Evolutionary conservation across 2,329 filamentous ascomycete genomes (phyloP).

Genomic region (Venturia oleaginea): DNA sequence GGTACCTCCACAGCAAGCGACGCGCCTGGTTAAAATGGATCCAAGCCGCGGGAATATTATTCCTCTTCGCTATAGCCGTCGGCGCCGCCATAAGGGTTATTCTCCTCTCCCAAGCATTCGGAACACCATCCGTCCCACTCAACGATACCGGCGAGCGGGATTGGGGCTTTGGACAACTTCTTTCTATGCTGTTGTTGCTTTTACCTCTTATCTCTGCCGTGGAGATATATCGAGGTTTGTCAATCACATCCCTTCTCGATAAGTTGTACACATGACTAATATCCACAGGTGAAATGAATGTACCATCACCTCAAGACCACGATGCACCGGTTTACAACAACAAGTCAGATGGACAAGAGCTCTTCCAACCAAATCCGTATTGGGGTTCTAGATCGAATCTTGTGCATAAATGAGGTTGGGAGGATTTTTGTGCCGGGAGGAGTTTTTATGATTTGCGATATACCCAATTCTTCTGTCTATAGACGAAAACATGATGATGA

Average conservation of each 20-base stretch:
- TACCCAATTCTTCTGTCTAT: background rate
- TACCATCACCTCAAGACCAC: slow-evolving; percentile 25
- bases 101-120: slow-evolving; percentile 52
- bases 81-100: slow-evolving; percentile 51
- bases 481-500: background rate
- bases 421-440: background rate
- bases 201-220: slow-evolving; percentile 51
- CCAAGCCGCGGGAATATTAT: slow-evolving; percentile 44
- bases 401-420: background rate
- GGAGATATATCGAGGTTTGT: slow-evolving; percentile 49
- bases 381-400: slow-evolving; percentile 22
- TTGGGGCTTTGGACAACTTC: slow-evolving; percentile 56
- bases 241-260: slow-evolving; percentile 15
- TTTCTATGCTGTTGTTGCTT: slow-evolving; percentile 51
- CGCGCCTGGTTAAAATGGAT: slow-evolving; percentile 47
- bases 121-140: slow-evolving; percentile 41
- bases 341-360: slow-evolving; percentile 19
- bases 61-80: slow-evolving; percentile 45
- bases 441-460: background rate
- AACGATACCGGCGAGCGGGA: slow-evolving; percentile 44
- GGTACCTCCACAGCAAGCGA: slow-evolving; percentile 52
- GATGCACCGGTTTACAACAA: slow-evolving; percentile 31
- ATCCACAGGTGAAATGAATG: slow-evolving; percentile 14
- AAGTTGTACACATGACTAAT: background rate
- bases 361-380: slow-evolving; percentile 40